Base-by-base conservation (phyloP, 2,329 filamentous ascomycete genomes). In the Neofusicoccum sp. region DNA sequence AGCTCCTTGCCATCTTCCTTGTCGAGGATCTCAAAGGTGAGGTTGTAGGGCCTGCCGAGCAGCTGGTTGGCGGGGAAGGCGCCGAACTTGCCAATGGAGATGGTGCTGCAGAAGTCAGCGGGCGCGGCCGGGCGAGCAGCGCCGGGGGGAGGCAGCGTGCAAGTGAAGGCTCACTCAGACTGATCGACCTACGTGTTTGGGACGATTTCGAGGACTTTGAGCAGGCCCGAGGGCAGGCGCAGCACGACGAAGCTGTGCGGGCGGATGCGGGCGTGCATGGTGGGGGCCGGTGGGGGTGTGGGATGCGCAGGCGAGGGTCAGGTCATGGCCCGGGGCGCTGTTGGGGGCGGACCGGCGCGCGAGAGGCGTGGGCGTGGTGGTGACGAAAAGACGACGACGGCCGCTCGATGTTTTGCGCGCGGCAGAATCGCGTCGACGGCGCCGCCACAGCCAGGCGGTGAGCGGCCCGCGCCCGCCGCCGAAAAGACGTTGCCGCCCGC, bases 71-170 rank as follows among this genome's bases (percentile, higher is more conserved):
- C 88, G 14, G 92, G 89, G 73, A 99, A 97, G 1, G 87, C 87
- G 67, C 95, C 95, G 75, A 95, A 96, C 85, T 97, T 98, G 62
- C 93, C 93, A 37, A 98, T 83, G 1, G 91, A 92, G 67, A 98
- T 90, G 48, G 87, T 91, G 44, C 93, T 97, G 68, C 70, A 43
- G 3, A 16, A 31, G 29, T 63, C 16, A 59, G 54, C 22, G 22
- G 22, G 22, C 22, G 22, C 22, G 22, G 22, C 22, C 22, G 22
- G 22, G 22, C 22, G 22, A 22, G 22, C 22, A 22, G 22, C 36
- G 22, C 12, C 9, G 11, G 28, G 14, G 9, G 49, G 16, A 8
- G 16, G 31, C 6, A 28, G 28, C 22, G 50, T 41, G 37, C 45
- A 47, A 59, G 61, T 50, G 61, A 63, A 49, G 48, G 64, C 67